Evolutionary conservation across 371 early-diverging fungal species (phyloP).

Genomic region (Mucor sp.): DNA sequence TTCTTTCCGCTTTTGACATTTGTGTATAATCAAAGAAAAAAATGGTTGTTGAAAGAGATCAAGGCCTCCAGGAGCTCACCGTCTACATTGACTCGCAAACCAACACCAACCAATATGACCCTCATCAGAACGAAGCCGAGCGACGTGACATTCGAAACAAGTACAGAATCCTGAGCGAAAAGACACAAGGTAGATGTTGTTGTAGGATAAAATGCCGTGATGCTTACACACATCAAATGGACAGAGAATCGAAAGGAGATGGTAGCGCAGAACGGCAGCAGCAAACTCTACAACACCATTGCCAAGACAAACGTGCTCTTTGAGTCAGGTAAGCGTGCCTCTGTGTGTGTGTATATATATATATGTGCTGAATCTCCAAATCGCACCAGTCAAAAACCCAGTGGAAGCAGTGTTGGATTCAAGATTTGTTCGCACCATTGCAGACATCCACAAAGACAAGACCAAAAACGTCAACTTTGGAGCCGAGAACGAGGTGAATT

Average conservation of each 20-base stretch:
- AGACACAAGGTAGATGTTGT: slow-evolving; percentile 39
- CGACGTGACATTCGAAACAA: slow-evolving; percentile 50
- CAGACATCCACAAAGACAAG: slow-evolving; percentile 78
- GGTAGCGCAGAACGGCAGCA: slow-evolving; percentile 41
- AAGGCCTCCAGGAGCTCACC: slow-evolving; percentile 15
- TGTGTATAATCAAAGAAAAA: not conserved
- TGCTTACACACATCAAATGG: not conserved
- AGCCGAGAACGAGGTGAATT: slow-evolving; percentile 70
- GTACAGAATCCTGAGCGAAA: slow-evolving; percentile 53
- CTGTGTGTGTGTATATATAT: too few species aligned
- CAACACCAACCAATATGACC: slow-evolving; percentile 37
- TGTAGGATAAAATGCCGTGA: too few species aligned
- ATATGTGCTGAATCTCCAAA: too few species aligned
- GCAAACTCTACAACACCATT: slow-evolving; percentile 21
- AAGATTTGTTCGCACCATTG: slow-evolving; percentile 67
- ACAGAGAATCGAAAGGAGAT: slow-evolving; percentile 55
- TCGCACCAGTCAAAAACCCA: slow-evolving; percentile 60
- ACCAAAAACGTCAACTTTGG: slow-evolving; percentile 71
- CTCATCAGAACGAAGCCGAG: slow-evolving; percentile 50
- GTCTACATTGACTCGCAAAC: slow-evolving; percentile 19
- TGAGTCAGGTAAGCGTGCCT: slow-evolving; percentile 37
- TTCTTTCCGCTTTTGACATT: not conserved
- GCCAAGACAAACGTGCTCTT: slow-evolving; percentile 61
- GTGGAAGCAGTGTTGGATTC: slow-evolving; percentile 93
- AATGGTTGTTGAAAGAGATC: slow-evolving; percentile 11